Conservation (phyloP, 768 basidiomycete species). For the Clathrus columnatus region DNA sequence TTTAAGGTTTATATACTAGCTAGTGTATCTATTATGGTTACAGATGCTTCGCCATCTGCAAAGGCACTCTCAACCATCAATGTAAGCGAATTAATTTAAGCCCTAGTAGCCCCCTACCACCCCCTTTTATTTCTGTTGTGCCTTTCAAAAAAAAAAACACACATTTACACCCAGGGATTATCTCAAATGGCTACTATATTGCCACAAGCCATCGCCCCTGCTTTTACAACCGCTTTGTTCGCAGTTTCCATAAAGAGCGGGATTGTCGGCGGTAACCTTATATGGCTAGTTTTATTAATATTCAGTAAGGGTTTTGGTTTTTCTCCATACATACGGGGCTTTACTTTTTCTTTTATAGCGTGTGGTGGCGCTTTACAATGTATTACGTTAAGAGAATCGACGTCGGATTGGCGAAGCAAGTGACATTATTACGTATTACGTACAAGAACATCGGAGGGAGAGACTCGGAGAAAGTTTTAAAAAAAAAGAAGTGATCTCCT, state of each 20-base stretch:
- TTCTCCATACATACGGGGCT: not conserved
- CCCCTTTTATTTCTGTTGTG: not conserved
- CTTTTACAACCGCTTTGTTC: constrained; percentile 13
- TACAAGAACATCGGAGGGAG: too few species aligned
- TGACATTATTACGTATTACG: too few species aligned
- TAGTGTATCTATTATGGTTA: constrained; percentile 10
- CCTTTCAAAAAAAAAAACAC: not conserved
- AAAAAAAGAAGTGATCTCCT: too few species aligned
- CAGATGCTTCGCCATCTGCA: constrained; percentile 12
- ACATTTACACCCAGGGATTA: not conserved
- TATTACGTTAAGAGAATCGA: constrained; percentile 11
- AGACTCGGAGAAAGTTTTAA: too few species aligned
- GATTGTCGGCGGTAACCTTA: constrained; percentile 13
- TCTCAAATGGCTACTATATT: constrained; percentile 15
- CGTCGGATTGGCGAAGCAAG: constrained; percentile 8
- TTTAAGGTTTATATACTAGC: not conserved
- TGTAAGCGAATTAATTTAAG: not conserved
- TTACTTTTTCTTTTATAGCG: constrained; percentile 5
- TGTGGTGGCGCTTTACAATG: constrained; percentile 9
- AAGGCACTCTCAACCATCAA: constrained; percentile 13
- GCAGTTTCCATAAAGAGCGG: constrained; percentile 13
- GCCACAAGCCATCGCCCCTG: constrained; percentile 15
- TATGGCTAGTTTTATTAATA: constrained; percentile 13
- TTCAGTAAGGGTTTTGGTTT: constrained; percentile 4
- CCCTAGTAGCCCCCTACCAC: not conserved